Percentiles rank a stretch among this genome's conserved stretches.
Conservation (phyloP, 116 monocot species). For the Iris pallida region DNA sequence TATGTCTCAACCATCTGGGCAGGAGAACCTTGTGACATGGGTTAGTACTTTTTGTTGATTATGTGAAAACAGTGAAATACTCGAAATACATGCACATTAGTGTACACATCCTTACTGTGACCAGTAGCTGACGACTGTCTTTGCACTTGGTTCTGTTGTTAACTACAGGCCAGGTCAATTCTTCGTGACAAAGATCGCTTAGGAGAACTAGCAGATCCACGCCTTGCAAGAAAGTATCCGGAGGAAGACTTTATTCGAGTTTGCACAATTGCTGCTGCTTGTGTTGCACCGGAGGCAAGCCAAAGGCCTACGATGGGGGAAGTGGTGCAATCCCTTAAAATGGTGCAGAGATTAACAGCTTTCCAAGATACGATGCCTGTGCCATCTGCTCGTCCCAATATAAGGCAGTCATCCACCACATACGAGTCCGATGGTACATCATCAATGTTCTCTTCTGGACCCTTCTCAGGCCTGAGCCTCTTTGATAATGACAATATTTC, state of each 20-base stretch:
- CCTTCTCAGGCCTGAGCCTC: conserved; percentile 76
- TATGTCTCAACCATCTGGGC: conserved; percentile 92
- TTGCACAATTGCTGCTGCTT: conserved; percentile 94
- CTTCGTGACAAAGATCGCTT: conserved; percentile 79
- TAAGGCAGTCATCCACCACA: conserved; percentile 57
- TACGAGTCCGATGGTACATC: conserved; percentile 82
- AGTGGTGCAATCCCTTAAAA: conserved; percentile 98
- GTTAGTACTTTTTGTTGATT: conserved; percentile 43
- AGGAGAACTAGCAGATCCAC: conserved; percentile 78
- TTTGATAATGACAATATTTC: conserved; percentile 80
- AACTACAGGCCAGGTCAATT: conserved; percentile 75
- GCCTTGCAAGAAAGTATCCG: conserved; percentile 68
- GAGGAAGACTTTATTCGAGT: conserved; percentile 86
- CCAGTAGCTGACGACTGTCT: not conserved
- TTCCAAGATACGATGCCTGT: conserved; percentile 50
- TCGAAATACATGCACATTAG: too few species aligned
- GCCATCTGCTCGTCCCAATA: conserved; percentile 36
- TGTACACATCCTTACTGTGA: too few species aligned
- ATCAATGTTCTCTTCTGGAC: conserved; percentile 94
- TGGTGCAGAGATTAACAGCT: conserved; percentile 71
- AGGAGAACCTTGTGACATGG: conserved; percentile 97
- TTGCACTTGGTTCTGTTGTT: not conserved
- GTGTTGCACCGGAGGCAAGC: conserved; percentile 81
- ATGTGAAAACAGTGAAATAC: too few species aligned
- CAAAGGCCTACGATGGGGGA: conserved; percentile 98